A percentile compares a stretch with the other conserved stretches of the same genome.
phyloP scores from a whole-genome alignment of 1,139 yeast species.

The Debaryomyces fabryi region DNA sequence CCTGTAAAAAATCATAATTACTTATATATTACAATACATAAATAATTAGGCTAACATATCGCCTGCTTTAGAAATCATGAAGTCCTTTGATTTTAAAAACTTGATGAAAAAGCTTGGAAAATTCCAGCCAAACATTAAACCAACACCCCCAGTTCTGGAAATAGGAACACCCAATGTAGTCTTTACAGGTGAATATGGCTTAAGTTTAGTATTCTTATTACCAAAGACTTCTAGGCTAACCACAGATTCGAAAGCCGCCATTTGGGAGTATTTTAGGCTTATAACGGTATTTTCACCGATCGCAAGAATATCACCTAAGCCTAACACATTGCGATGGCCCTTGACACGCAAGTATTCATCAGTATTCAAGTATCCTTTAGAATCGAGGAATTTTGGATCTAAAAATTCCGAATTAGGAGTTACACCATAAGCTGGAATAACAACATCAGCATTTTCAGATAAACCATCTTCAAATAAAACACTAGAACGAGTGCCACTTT shows the following conservation, averaged over 20 bases:
- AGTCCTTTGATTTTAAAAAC: constrained; percentile 20
- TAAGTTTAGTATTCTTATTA: neutral
- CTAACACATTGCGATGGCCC: constrained; percentile 23
- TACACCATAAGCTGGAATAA: constrained; percentile 20
- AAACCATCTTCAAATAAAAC: constrained; percentile 17
- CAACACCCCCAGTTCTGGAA: constrained; percentile 33
- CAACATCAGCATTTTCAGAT: constrained; percentile 22
- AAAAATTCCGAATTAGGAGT: constrained; percentile 27
- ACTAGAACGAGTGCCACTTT: neutral
- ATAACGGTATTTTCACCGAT: constrained; percentile 19
- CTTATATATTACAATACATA: no score
- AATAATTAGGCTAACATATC: neutral
- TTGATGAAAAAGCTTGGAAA: constrained; percentile 27
- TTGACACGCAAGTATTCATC: constrained; percentile 23
- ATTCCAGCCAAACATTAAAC: constrained; percentile 22
- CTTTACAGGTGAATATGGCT: constrained; percentile 2
- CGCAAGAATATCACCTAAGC: constrained; percentile 28
- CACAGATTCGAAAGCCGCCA: constrained; percentile 14
- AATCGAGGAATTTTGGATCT: constrained; percentile 14
- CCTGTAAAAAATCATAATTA: no score
- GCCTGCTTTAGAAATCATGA: constrained; percentile 4
- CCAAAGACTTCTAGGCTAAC: constrained; percentile 15
- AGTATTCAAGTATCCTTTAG: constrained; percentile 22
- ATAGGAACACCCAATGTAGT: constrained; percentile 25
- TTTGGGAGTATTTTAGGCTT: constrained; percentile 23